These are phyloP conservation scores for Mucor plumbeus DNA, from an alignment of 371 early-diverging fungal genomes.

Conservation along the genomic window DNA sequence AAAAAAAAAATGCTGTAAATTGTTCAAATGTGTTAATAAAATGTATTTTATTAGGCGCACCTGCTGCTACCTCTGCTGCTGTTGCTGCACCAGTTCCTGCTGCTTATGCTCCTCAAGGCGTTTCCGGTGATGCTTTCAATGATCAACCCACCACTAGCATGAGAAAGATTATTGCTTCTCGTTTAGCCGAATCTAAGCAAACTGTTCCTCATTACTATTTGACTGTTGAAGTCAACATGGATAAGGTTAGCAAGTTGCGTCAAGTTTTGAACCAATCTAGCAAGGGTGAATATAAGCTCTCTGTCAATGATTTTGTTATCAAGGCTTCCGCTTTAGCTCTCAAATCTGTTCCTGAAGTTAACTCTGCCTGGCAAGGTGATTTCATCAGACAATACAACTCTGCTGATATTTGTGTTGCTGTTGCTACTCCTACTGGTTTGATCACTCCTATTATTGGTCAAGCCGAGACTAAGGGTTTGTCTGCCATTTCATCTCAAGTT, in stretches of 20 bases:
- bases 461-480: slow-evolving; percentile 88
- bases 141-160: slow-evolving; percentile 92
- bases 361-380: slow-evolving; percentile 94
- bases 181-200: slow-evolving; percentile 88
- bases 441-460: slow-evolving; percentile 94
- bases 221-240: slow-evolving; percentile 88
- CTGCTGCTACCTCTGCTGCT: slow-evolving; percentile 43
- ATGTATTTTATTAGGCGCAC: not conserved
- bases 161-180: slow-evolving; percentile 90
- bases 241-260: slow-evolving; percentile 86
- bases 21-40: not conserved
- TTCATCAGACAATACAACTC: slow-evolving; percentile 92
- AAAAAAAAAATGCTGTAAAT: not conserved
- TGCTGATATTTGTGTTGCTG: slow-evolving; percentile 95
- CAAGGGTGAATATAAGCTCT: slow-evolving; percentile 92
- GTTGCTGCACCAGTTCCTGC: slow-evolving; percentile 48
- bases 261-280: slow-evolving; percentile 86
- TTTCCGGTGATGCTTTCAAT: slow-evolving; percentile 66
- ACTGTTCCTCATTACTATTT: slow-evolving; percentile 96
- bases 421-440: slow-evolving; percentile 93
- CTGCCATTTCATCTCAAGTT: slow-evolving; percentile 83
- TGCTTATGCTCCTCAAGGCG: slow-evolving; percentile 58
- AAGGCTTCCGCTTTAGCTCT: slow-evolving; percentile 94
- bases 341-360: slow-evolving; percentile 94
- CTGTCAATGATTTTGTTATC: slow-evolving; percentile 98